Base-by-base conservation (phyloP, 169 alveolate species). In the Babesia bovis region DNA sequence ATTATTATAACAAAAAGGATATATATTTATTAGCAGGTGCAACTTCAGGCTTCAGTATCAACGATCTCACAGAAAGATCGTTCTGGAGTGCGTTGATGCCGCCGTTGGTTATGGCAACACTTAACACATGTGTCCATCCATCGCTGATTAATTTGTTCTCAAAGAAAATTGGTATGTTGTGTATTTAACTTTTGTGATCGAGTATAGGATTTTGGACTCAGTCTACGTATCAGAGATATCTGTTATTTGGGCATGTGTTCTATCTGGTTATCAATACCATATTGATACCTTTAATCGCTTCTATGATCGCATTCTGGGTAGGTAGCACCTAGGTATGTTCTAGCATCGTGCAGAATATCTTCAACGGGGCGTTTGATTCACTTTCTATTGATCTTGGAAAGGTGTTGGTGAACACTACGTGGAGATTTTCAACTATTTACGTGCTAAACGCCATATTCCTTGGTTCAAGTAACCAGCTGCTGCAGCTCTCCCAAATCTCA, bases 261-360 rank as follows among this genome's bases (percentile, higher is more conserved):
- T 81, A 81, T 56, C 63, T 81, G 49, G 49, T 81, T 52, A 81
- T 73, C 52, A 52, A 76, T 28, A 81, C 88, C 32, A 81, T 81
- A n/a, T 36, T 81, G 13, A 73, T 81, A 25, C 88, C 88, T n/a
- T 45, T 81, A 47, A 45, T 71, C 41, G 83, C 88, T 9, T 81
- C 88, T 4, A 81, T 81, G 83, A 59, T 81, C 38, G 78, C 88
- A 44, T 66, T 81, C 41, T 81, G 88, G 88, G 87, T 78, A 30
- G 0, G 87, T 56, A 3, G 23, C 7, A 40, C 1, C 7, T 12
- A 17, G 21, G 1, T 6, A 9, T 10, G 15, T 6, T 44, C 21
- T 44, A 36, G 42, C 23, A 12, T 12, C 1, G 51, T 55, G 44
- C 45, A 78, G 87, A 60, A 69, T 65, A 70, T 81, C 5, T 71